phyloP scores from a whole-genome alignment of 139 green algal genomes.

The Dunaliella primolecta region DNA sequence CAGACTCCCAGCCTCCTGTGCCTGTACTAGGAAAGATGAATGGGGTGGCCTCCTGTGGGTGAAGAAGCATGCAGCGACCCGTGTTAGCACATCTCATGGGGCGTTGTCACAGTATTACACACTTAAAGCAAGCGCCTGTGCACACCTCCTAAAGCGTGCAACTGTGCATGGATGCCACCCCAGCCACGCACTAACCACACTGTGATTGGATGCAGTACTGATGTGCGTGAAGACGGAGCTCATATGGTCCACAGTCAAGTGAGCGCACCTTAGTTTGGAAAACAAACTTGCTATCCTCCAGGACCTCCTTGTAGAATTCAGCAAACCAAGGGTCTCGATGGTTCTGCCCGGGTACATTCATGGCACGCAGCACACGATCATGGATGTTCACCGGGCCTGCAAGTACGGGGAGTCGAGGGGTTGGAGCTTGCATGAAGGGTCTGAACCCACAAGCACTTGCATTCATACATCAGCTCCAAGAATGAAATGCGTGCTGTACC shows the following conservation, averaged over 20 bases:
- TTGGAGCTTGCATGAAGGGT: background rate
- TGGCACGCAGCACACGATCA: conserved; percentile 80
- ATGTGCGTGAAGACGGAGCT: no score
- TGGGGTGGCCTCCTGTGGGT: conserved; percentile 75
- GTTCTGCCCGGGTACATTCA: conserved; percentile 86
- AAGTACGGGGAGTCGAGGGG: background rate
- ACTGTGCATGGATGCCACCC: no score
- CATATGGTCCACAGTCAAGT: no score
- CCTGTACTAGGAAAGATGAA: conserved; percentile 90
- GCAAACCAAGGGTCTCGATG: conserved; percentile 94
- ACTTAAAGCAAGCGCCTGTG: no score
- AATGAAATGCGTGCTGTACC: no score
- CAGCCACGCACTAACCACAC: no score
- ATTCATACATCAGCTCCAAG: background rate
- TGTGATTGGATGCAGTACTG: no score
- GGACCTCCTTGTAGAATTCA: conserved; percentile 69
- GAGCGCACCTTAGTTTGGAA: conserved; percentile 73
- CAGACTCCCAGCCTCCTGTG: conserved; percentile 91
- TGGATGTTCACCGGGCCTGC: conserved; percentile 97
- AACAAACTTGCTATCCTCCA: conserved; percentile 84
- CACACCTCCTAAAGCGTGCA: no score
- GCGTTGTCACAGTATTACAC: no score
- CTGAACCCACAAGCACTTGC: background rate
- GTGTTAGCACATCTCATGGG: no score
- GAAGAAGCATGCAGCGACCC: conserved; percentile 65